Conservation (phyloP, 1,284 basidiomycete species). For the Rhodotorula sp. region DNA sequence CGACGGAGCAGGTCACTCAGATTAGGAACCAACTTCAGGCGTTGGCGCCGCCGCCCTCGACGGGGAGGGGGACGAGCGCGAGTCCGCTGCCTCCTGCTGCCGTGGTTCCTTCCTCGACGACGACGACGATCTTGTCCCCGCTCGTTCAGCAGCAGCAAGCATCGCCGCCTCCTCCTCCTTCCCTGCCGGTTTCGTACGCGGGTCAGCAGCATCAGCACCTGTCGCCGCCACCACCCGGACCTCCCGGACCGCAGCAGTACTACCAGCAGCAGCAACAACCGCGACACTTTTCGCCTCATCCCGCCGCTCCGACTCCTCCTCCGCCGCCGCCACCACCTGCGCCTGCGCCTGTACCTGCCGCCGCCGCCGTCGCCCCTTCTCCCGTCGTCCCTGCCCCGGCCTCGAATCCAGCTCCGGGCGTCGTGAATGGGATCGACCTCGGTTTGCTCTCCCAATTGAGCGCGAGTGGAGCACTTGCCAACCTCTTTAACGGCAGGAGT, state of each 20-base stretch:
- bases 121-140: neutral
- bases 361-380: slow-evolving; percentile 40
- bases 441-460: slow-evolving; percentile 32
- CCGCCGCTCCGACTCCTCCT: slow-evolving; percentile 10
- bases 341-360: slow-evolving; percentile 9
- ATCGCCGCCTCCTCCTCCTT: too few relatives aligned
- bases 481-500: slow-evolving; percentile 24
- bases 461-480: slow-evolving; percentile 34
- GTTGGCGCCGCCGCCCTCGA: slow-evolving; percentile 54
- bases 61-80: neutral
- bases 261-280: neutral
- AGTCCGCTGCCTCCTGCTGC: neutral
- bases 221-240: slow-evolving; percentile 36
- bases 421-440: slow-evolving; percentile 31
- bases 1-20: slow-evolving; percentile 72
- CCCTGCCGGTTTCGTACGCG: too few relatives aligned
- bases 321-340: slow-evolving; percentile 43
- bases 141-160: too few relatives aligned
- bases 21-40: slow-evolving; percentile 73
- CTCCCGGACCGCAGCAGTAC: neutral
- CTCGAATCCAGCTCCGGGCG: too few relatives aligned
- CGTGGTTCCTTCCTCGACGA: slow-evolving; percentile 27
- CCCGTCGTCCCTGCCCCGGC: neutral
- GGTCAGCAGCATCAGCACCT: slow-evolving; percentile 31
- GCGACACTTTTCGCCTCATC: neutral